Base-by-base conservation (phyloP, 1,139 yeast species). In the Yamadazyma buinensis region DNA sequence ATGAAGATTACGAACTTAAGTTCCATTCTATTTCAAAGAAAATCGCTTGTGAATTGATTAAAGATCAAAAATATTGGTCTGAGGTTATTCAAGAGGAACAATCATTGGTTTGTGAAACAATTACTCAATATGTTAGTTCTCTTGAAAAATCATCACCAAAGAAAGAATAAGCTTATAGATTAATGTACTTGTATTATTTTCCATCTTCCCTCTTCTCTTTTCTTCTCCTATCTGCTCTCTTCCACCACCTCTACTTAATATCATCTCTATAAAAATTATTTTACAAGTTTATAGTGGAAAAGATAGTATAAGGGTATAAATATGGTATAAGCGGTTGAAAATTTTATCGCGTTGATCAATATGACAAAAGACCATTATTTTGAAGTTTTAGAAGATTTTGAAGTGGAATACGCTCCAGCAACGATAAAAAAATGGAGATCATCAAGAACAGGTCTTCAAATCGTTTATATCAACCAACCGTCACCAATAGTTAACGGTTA, bases 401-500 rank as follows among this genome's bases (percentile, higher is more conserved):
- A 68, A 28, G 81, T 78, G 24, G 79, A 73, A 23, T 80, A 76
- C 51, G 80, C 84, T 2, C 84, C 87, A 1, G 67, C 81, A 0
- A 52, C 57, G n/a, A 66, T 84, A 40, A 74, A 76, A 46, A 80
- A 81, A 50, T 86, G 94, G 94, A 63, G 66, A 35, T 84, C 95
- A 1, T 46, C 57, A 14, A 68, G 92, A 38, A 87, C 97, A 0
- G 96, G 96, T 0, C 71, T 92, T 23, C 94, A 85, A 55, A 61
- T 90, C 23, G 82, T 84, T 7, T 74, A 86, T 46, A 71, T 92
- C 30, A 73, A 83, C 52, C 86, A 84, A 51, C 82, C 88, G 13
- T 81, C 95, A 2, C 97, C 98, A 1, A 72, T 88, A 22, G 97
- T 94, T 5, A 80, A 82, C 51, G 98, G 98, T 10, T 84, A 84